Conservation (phyloP, 345 rosid species). For the Draba incana region DNA sequence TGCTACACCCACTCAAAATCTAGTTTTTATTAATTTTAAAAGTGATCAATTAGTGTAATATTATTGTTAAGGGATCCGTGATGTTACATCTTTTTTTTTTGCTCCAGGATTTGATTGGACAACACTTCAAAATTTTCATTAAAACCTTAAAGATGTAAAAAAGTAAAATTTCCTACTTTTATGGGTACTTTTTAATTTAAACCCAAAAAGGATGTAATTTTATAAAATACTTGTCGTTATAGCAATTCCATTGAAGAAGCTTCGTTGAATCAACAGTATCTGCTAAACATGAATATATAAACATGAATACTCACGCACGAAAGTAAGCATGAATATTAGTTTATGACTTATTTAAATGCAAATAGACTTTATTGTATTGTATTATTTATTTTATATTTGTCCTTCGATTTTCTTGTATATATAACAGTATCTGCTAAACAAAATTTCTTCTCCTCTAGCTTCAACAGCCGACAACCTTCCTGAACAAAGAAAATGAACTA, state of each 20-base stretch:
- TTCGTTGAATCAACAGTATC: conserved; percentile 40
- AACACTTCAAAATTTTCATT: neutral
- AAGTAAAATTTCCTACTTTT: conserved; percentile 29
- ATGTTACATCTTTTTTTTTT: conserved; percentile 1
- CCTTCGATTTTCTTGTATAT: conserved; percentile 11
- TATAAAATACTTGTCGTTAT: conserved; percentile 21
- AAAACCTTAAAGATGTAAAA: conserved; percentile 17
- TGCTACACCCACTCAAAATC: conserved; percentile 27
- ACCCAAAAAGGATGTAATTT: neutral
- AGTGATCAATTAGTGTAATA: conserved; percentile 9
- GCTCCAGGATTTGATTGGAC: conserved; percentile 18
- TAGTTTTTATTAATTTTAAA: neutral
- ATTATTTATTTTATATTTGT: conserved; percentile 1
- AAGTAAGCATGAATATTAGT: conserved; percentile 19
- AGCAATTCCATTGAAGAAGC: conserved; percentile 18
- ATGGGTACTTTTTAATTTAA: conserved; percentile 15
- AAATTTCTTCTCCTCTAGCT: conserved; percentile 33
- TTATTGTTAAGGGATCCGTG: conserved; percentile 28
- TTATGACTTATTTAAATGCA: conserved; percentile 22
- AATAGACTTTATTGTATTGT: conserved; percentile 12
- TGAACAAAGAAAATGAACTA: conserved; percentile 32
- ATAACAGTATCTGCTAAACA: conserved; percentile 27
- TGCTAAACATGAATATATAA: too few species aligned
- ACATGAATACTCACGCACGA: too few species aligned
- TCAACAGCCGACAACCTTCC: conserved; percentile 11